phyloP scores from a whole-genome alignment of 345 rosid genomes.

The Salix dunnii region DNA sequence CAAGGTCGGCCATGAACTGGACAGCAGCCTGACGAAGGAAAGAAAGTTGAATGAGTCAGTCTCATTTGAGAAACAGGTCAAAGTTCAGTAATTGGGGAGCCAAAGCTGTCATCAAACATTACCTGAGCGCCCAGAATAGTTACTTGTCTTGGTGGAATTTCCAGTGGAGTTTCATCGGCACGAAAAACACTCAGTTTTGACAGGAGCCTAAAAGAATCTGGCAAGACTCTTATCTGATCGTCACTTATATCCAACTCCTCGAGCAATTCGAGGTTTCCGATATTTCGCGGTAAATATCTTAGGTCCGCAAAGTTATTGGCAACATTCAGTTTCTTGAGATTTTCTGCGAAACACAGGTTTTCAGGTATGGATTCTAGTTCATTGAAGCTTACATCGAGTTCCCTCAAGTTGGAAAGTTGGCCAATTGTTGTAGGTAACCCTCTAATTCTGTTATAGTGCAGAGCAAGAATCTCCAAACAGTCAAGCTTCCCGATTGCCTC shows the following conservation, averaged over 20 bases:
- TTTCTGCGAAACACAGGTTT: constrained; percentile 44
- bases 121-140: constrained; percentile 58
- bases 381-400: constrained; percentile 69
- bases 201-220: constrained; percentile 52
- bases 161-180: constrained; percentile 58
- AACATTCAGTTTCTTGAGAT: constrained; percentile 52
- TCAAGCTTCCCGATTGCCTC: constrained; percentile 60
- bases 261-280: constrained; percentile 66
- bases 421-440: constrained; percentile 58
- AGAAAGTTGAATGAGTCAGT: constrained; percentile 3
- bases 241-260: constrained; percentile 72
- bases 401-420: constrained; percentile 48
- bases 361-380: constrained; percentile 57
- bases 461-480: constrained; percentile 46
- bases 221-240: constrained; percentile 51
- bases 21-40: constrained; percentile 46
- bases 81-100: background rate
- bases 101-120: constrained; percentile 10
- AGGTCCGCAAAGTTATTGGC: constrained; percentile 65
- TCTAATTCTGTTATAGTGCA: constrained; percentile 57
- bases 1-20: constrained; percentile 44
- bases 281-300: constrained; percentile 52
- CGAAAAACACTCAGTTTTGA: constrained; percentile 44
- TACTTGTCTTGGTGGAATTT: constrained; percentile 56
- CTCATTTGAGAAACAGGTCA: background rate